These are phyloP conservation scores for Zhuliangozyma parablackwelliae DNA, from an alignment of 1,139 yeast species.

Conservation along the genomic window DNA sequence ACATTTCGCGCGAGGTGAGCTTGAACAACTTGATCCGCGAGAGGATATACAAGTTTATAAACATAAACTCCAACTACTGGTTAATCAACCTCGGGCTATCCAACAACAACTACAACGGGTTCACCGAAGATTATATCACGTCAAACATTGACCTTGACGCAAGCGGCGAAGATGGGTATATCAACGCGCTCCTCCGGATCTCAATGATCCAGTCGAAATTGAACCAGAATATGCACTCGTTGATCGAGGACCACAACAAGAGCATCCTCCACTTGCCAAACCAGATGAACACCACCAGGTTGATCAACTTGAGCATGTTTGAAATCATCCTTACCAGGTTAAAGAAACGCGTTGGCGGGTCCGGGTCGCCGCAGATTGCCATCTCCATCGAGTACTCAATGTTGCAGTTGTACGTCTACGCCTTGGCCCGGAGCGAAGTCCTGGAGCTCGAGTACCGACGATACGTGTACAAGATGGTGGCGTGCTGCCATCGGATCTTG, in stretches of 20 bases:
- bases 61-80: conserved; percentile 45
- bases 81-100: conserved; percentile 38
- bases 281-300: conserved; percentile 25
- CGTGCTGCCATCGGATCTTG: conserved; percentile 25
- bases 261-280: conserved; percentile 10
- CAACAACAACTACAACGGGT: conserved; percentile 36
- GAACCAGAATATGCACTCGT: conserved; percentile 36
- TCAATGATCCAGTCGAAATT: conserved; percentile 41
- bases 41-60: conserved; percentile 42
- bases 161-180: conserved; percentile 26
- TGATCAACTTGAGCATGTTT: conserved; percentile 41
- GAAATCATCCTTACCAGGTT: conserved; percentile 38
- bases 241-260: conserved; percentile 17
- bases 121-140: conserved; percentile 39
- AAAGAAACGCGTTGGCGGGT: conserved; percentile 9
- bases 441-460: conserved; percentile 25
- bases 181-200: conserved; percentile 36
- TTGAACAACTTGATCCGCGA: conserved; percentile 37
- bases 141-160: conserved; percentile 23
- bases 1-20: conserved; percentile 29
- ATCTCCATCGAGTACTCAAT: conserved; percentile 37
- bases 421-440: conserved; percentile 30
- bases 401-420: conserved; percentile 36
- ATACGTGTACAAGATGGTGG: conserved; percentile 26
- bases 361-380: conserved; percentile 14